Conservation (phyloP, 2,329 filamentous ascomycete genomes). For the Calonectria hongkongensis region DNA sequence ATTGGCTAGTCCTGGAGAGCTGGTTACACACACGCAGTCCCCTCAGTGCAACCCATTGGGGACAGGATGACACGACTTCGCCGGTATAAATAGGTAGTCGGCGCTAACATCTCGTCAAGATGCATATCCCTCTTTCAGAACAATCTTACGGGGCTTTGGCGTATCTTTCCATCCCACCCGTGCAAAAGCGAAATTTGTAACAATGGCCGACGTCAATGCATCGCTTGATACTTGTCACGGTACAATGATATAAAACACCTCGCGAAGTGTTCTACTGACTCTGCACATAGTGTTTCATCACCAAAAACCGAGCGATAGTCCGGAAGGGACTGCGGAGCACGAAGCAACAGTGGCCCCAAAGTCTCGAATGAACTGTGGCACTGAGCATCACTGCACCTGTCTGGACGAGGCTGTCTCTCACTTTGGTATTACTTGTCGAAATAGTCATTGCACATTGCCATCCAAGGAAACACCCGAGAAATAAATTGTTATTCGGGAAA, state of each 20-base stretch:
- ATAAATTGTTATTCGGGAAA: neutral
- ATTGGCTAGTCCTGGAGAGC: neutral
- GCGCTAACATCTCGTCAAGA: slow-evolving; percentile 11
- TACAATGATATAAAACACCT: slow-evolving; percentile 1
- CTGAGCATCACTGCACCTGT: slow-evolving; percentile 32
- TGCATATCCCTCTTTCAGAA: neutral
- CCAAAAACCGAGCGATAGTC: neutral
- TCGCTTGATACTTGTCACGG: slow-evolving; percentile 28
- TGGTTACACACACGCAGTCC: neutral
- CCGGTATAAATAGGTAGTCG: slow-evolving; percentile 25
- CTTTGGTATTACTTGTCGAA: slow-evolving; percentile 34
- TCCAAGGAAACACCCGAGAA: neutral
- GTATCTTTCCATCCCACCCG: neutral
- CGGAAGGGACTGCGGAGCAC: neutral
- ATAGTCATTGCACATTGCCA: slow-evolving; percentile 26
- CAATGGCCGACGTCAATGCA: slow-evolving; percentile 38
- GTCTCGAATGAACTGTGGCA: slow-evolving; percentile 19
- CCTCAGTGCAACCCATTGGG: neutral
- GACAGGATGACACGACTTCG: neutral
- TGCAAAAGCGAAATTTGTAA: neutral
- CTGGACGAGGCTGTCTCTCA: slow-evolving; percentile 27
- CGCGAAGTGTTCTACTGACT: slow-evolving; percentile 7
- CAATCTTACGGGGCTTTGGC: neutral
- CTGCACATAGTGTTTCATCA: slow-evolving; percentile 11
- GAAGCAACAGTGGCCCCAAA: neutral